These are phyloP conservation scores for Pestalotiopsis sp. DNA, from an alignment of 2,329 filamentous ascomycete species.

Conservation along the genomic window DNA sequence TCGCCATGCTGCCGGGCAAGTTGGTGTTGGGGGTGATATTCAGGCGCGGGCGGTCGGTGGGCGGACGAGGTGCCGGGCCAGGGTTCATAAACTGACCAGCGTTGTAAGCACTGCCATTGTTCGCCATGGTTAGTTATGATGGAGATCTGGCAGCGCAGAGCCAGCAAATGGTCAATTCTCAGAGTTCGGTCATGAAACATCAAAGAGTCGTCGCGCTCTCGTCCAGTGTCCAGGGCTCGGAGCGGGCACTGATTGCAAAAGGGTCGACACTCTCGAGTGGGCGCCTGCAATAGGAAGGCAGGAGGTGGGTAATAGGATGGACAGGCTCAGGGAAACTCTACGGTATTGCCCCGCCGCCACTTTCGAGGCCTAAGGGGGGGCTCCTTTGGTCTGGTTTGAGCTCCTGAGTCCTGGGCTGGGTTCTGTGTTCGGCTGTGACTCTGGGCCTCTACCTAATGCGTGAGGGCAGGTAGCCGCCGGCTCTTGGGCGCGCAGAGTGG, in stretches of 20 bases:
- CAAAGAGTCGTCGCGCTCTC: background rate
- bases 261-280: conserved; percentile 6
- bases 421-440: background rate
- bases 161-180: background rate
- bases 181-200: conserved; percentile 10
- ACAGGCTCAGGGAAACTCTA: conserved; percentile 8
- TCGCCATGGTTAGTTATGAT: conserved; percentile 26
- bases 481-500: background rate
- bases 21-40: conserved; percentile 77
- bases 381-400: background rate
- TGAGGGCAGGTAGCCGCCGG: background rate
- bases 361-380: background rate
- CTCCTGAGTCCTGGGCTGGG: background rate
- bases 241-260: background rate
- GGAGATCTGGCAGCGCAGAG: conserved; percentile 4
- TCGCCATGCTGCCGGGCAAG: conserved; percentile 77
- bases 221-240: conserved; percentile 10
- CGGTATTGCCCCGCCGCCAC: conserved; percentile 13
- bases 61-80: conserved; percentile 89
- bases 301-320: background rate
- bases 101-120: conserved; percentile 54
- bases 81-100: conserved; percentile 90
- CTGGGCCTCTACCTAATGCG: background rate
- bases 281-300: conserved; percentile 13
- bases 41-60: conserved; percentile 80